A percentile compares a stretch with the other conserved stretches of the same genome.
Conservation (phyloP, 2,329 filamentous ascomycete genomes). For the Mariannaea sp. region DNA sequence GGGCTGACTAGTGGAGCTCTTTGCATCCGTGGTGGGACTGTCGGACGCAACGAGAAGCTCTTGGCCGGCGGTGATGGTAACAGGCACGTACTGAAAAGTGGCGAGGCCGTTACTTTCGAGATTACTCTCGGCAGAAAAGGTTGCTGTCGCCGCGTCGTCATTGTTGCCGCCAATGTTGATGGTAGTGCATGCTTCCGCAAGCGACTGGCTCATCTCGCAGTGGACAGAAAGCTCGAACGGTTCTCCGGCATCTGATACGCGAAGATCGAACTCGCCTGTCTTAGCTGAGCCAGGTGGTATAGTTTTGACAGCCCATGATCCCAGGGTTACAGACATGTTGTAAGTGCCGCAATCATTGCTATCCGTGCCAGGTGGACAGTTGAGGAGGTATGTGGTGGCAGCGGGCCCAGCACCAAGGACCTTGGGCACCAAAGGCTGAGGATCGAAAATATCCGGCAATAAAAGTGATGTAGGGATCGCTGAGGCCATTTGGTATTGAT, state of each 20-base stretch:
- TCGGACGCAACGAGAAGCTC: constrained; percentile 5
- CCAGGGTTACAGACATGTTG: constrained; percentile 9
- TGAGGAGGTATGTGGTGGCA: constrained; percentile 16
- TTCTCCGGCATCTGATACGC: background rate
- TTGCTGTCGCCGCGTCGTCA: constrained; percentile 2
- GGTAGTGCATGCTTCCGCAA: constrained; percentile 5
- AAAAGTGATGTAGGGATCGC: constrained; percentile 11
- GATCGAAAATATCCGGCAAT: background rate
- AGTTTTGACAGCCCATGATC: constrained; percentile 23
- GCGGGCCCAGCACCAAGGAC: constrained; percentile 9
- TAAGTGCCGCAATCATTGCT: constrained; percentile 5
- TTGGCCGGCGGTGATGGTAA: constrained; percentile 18
- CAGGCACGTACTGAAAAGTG: background rate
- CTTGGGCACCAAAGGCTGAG: background rate
- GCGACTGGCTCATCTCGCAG: constrained; percentile 12
- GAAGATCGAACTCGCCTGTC: constrained; percentile 12
- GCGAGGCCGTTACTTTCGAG: background rate
- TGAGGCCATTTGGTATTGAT: constrained; percentile 13
- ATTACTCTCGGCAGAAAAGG: background rate
- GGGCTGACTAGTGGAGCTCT: no score
- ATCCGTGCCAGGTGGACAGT: constrained; percentile 11
- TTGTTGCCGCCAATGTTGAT: constrained; percentile 14
- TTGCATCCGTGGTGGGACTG: background rate
- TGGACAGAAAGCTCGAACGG: constrained; percentile 8
- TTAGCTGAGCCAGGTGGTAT: constrained; percentile 2